Evolutionary conservation across 306 rosid genomes (phyloP).

Genomic region (Psophocarpus tetragonolobus): DNA sequence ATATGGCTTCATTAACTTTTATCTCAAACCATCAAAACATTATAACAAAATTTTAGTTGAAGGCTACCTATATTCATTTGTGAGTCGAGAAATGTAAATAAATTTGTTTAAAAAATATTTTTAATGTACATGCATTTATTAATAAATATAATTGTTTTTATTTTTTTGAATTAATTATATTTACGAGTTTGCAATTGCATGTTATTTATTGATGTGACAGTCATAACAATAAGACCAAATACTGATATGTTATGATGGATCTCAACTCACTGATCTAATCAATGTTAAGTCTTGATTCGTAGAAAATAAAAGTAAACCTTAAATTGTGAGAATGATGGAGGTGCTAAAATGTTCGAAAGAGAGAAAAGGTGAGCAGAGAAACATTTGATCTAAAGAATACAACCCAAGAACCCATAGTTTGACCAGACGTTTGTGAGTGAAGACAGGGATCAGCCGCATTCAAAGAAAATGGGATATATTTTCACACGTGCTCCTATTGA

Average conservation of each 20-base stretch:
- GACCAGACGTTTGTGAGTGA: conserved; percentile 39
- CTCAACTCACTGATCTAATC: neutral
- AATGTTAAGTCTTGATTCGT: neutral
- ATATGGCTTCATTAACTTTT: too few relatives aligned
- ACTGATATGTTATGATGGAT: neutral
- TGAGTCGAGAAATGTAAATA: too few relatives aligned
- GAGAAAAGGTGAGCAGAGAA: neutral
- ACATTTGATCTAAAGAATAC: neutral
- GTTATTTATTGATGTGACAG: neutral
- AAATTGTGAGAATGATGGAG: neutral
- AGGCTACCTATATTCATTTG: too few relatives aligned
- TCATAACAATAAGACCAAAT: neutral
- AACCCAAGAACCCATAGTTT: conserved; percentile 44
- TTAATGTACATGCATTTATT: too few relatives aligned
- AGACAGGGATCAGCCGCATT: conserved; percentile 32
- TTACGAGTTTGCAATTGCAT: neutral
- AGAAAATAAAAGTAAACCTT: neutral
- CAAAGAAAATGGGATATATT: conserved; percentile 6
- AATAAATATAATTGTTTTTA: too few relatives aligned
- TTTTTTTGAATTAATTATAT: neutral
- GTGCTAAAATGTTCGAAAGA: neutral
- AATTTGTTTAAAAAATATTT: too few relatives aligned
- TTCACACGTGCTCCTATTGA: conserved; percentile 39
- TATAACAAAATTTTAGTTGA: too few relatives aligned
- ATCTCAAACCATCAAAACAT: too few relatives aligned